Evolutionary conservation across 1,284 basidiomycete species (phyloP).

Genomic region (Cutaneotrichosporon mucoides): DNA sequence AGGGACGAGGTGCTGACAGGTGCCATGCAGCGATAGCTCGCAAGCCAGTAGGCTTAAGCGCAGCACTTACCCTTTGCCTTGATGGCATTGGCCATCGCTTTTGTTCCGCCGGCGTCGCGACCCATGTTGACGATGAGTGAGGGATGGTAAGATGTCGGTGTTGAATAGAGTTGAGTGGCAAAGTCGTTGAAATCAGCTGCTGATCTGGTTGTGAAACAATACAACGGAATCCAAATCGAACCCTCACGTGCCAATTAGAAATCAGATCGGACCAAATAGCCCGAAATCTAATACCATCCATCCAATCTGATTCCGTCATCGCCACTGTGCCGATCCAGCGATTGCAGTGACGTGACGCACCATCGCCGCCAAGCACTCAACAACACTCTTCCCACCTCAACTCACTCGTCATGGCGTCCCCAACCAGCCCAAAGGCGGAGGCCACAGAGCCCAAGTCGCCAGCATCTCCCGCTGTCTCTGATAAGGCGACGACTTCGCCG

Average conservation of each 20-base stretch:
- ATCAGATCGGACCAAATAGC: no score
- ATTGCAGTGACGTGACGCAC: neutral
- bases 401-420: neutral
- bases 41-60: no score
- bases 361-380: no score
- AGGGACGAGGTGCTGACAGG: no score
- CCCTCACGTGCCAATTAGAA: no score
- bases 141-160: neutral
- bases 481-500: neutral
- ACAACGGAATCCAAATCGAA: no score
- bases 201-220: no score
- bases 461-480: neutral
- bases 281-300: no score
- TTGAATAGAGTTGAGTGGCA: neutral
- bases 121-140: constrained; percentile 31
- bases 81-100: constrained; percentile 90
- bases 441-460: neutral
- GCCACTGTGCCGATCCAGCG: no score
- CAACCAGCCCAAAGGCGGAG: neutral
- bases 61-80: constrained; percentile 75
- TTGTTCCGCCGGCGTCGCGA: constrained; percentile 69
- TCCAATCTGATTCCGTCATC: no score
- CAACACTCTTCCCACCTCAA: neutral
- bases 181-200: no score
- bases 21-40: no score